A percentile compares a stretch with the other conserved stretches of the same genome.
phyloP scores from a whole-genome alignment of 2,329 filamentous ascomycete species.

The Diaporthe citriasiana region DNA sequence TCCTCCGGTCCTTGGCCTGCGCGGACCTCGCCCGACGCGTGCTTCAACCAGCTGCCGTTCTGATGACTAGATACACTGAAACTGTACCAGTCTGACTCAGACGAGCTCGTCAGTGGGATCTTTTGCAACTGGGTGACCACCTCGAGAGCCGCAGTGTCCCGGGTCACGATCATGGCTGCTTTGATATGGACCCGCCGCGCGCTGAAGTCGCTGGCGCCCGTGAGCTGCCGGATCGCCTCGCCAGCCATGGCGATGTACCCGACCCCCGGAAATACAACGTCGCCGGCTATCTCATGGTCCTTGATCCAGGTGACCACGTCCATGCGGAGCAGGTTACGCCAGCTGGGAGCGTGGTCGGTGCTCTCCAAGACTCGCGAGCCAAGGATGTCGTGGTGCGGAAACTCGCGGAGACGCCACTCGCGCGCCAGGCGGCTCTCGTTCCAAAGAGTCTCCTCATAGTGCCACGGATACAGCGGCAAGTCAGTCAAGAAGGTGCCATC shows the following conservation, averaged over 20 bases:
- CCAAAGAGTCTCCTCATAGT: background rate
- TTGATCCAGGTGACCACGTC: background rate
- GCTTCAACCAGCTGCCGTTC: conserved; percentile 23
- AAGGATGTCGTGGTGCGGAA: background rate
- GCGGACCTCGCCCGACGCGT: background rate
- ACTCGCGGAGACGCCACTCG: background rate
- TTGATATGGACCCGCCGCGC: background rate
- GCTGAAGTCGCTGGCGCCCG: background rate
- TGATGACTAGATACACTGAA: conserved; percentile 8
- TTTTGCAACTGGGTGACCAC: background rate
- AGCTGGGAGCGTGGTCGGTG: background rate
- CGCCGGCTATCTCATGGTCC: background rate
- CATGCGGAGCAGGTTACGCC: background rate
- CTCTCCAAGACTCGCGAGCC: background rate
- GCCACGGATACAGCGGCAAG: background rate
- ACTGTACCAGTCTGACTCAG: background rate
- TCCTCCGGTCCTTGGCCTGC: background rate
- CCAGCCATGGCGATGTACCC: background rate
- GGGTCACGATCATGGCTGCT: conserved; percentile 14
- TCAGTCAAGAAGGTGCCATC: background rate
- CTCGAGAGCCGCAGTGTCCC: background rate
- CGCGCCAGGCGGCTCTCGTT: background rate
- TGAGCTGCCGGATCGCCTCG: background rate
- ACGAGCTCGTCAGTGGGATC: background rate
- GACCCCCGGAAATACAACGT: background rate